Base-by-base conservation (phyloP, 2,329 filamentous ascomycete species). In the Penicillium sp. region DNA sequence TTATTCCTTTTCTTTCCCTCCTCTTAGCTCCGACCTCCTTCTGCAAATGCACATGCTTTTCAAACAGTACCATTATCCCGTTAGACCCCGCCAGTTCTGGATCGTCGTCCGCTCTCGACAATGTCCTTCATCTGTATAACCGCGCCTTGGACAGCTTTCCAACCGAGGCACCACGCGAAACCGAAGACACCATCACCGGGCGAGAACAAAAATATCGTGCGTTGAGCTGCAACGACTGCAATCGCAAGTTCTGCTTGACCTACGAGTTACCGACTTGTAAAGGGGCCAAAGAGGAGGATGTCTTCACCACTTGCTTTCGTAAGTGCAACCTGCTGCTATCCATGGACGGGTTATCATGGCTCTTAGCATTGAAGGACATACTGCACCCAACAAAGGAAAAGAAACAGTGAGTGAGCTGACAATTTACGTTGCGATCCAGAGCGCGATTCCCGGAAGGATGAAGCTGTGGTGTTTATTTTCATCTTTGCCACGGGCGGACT, bases 31-130 rank as follows among this genome's bases (percentile, higher is more conserved):
- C 67, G 9, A 78, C 79, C 11, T 82, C 80, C 43, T 85, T 84
- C 65, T 85, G 81, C 75, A 85, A 84, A 77, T 85, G 81, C 62
- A 83, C 79, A 41, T 84, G 81, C 63, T 80, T 79, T 65, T 73
- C 74, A 35, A 84, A 84, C 59, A 80, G 76, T 65, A 83, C 80
- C 39, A 83, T 85, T 36, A 83, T 85, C 50, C 76, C 80, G 13
- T 76, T 84, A 41, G 74, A 80, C 46, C 70, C 72, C 21, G 59
- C 55, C 13, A 47, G 56, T 29, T 47, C 53, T 4, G 43, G 45
- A 13, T 48, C 54, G 5, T 4, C n/a, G 9, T 47, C 45, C 6
- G 35, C 43, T 26, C 37, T 52, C 19, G 40, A 57, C 28, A 50
- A 53, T 44, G 43, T 48, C 28, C 40, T 56, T 30, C 48, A 50